Percentiles rank a stretch among this genome's conserved stretches.
phyloP scores from a whole-genome alignment of 2,329 filamentous ascomycete genomes.

The Penicillium sp. region DNA sequence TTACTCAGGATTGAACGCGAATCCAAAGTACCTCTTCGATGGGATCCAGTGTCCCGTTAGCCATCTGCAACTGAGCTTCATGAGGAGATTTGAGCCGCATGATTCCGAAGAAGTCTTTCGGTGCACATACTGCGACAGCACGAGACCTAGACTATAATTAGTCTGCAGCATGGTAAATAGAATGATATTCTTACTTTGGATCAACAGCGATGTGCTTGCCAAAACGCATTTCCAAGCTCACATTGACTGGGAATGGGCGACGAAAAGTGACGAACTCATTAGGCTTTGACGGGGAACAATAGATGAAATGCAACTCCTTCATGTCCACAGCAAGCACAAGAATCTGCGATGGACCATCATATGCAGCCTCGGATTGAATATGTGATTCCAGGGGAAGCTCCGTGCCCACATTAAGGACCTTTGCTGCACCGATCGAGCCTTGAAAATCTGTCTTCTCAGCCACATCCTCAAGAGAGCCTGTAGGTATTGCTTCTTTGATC shows the following conservation, averaged over 20 bases:
- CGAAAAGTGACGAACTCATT: slow-evolving; percentile 63
- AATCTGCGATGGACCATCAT: slow-evolving; percentile 61
- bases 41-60: slow-evolving; percentile 54
- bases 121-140: slow-evolving; percentile 67
- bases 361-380: slow-evolving; percentile 23
- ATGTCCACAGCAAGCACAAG: slow-evolving; percentile 75
- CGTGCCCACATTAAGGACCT: slow-evolving; percentile 65
- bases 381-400: slow-evolving; percentile 39
- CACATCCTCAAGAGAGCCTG: slow-evolving; percentile 72
- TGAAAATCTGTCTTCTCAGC: slow-evolving; percentile 77
- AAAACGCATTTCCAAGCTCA: slow-evolving; percentile 56
- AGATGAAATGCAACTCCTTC: slow-evolving; percentile 75
- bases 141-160: slow-evolving; percentile 43
- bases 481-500: slow-evolving; percentile 68
- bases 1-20: background rate
- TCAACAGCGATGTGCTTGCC: slow-evolving; percentile 74
- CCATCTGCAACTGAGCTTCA: slow-evolving; percentile 54
- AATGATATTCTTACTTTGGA: slow-evolving; percentile 59
- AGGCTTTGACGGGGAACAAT: slow-evolving; percentile 52
- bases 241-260: slow-evolving; percentile 60
- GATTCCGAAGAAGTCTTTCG: slow-evolving; percentile 69
- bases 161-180: slow-evolving; percentile 6
- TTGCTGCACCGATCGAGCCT: slow-evolving; percentile 74
- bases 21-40: slow-evolving; percentile 54
- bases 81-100: slow-evolving; percentile 66